phyloP scores from a whole-genome alignment of 805 yeast genomes.

The Saccharomycopsis vini region DNA sequence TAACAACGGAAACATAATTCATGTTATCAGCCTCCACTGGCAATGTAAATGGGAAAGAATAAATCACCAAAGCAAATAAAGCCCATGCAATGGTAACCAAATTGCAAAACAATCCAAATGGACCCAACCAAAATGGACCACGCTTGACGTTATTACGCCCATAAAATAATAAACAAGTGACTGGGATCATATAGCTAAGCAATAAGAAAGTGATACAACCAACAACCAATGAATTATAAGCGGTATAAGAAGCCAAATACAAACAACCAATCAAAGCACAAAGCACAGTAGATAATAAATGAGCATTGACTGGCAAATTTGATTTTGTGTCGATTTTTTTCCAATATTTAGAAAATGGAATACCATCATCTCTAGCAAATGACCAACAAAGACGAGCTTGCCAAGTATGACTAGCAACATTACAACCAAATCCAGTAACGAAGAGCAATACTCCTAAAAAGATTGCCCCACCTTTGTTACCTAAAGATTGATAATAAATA shows the following conservation, averaged over 20 bases:
- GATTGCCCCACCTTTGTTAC: conserved; percentile 45
- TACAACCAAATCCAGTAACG: conserved; percentile 48
- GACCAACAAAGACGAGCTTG: conserved; percentile 63
- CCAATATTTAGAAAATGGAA: conserved; percentile 47
- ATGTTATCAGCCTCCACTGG: conserved; percentile 54
- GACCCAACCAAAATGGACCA: conserved; percentile 65
- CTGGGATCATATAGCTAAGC: conserved; percentile 50
- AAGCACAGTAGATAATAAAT: conserved; percentile 43
- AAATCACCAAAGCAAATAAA: conserved; percentile 48
- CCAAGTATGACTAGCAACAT: conserved; percentile 58
- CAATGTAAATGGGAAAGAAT: conserved; percentile 53
- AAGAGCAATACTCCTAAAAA: conserved; percentile 41
- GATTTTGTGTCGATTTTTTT: conserved; percentile 36
- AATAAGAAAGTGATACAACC: conserved; percentile 53
- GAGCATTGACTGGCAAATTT: conserved; percentile 53
- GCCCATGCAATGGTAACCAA: conserved; percentile 48
- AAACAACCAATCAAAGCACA: conserved; percentile 50
- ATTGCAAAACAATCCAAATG: conserved; percentile 43
- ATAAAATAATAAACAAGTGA: conserved; percentile 35
- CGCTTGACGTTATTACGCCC: conserved; percentile 45
- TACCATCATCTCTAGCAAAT: conserved; percentile 56
- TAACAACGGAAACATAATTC: conserved; percentile 59
- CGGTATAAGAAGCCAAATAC: conserved; percentile 57
- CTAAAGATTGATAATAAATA: conserved; percentile 50
- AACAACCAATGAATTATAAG: conserved; percentile 55